Evolutionary conservation across 129 eudicot species (phyloP).

Genomic region (Helichrysum umbraculigerum): DNA sequence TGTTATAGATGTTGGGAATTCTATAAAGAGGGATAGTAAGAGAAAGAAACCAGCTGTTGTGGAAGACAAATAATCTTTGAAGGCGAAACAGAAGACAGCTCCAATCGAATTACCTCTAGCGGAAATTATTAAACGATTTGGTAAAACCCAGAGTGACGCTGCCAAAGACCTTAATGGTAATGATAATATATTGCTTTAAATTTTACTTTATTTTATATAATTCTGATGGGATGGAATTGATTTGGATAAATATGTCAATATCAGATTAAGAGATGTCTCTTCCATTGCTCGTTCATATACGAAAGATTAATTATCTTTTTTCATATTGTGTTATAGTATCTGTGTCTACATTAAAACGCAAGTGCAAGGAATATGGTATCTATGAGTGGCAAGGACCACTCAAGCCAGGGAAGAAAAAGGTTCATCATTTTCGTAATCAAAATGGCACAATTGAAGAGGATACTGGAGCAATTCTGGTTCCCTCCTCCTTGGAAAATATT

Average conservation of each 20-base stretch:
- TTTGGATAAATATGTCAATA: neutral
- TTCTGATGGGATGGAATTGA: neutral
- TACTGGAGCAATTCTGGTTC: slow-evolving; percentile 23
- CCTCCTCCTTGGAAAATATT: neutral
- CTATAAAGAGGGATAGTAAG: too few relatives aligned
- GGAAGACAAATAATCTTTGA: too few relatives aligned
- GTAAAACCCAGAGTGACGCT: too few relatives aligned
- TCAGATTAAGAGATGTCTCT: too few relatives aligned
- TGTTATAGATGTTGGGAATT: too few relatives aligned
- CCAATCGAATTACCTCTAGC: too few relatives aligned
- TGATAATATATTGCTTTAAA: too few relatives aligned
- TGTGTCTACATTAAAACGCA: neutral
- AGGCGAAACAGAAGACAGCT: too few relatives aligned
- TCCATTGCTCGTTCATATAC: too few relatives aligned
- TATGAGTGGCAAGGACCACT: neutral
- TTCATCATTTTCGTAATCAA: neutral
- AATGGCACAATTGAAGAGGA: slow-evolving; percentile 18
- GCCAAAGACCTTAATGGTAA: too few relatives aligned
- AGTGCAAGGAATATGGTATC: neutral
- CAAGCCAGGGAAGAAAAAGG: neutral
- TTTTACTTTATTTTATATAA: too few relatives aligned
- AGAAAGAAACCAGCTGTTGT: neutral
- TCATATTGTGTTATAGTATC: neutral
- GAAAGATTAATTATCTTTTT: neutral
- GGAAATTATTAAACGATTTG: too few relatives aligned